phyloP scores from a whole-genome alignment of 495 filamentous ascomycete genomes.

The Amorphotheca resinae region DNA sequence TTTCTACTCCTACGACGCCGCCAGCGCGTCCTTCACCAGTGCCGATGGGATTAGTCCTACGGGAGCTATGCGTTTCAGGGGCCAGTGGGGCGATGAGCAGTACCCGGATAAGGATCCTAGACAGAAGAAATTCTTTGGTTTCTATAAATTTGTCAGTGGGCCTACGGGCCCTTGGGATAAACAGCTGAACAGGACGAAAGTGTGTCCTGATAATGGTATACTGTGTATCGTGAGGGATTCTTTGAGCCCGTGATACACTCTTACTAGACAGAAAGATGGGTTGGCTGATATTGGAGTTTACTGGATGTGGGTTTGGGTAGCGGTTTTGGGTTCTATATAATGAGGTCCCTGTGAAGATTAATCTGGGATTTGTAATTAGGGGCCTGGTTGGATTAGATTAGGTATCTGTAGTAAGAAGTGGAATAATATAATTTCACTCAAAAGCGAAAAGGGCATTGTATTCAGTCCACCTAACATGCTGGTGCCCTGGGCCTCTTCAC shows the following conservation, averaged over 20 bases:
- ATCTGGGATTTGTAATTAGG: no score
- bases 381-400: no score
- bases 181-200: slow-evolving; percentile 20
- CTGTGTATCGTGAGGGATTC: slow-evolving; percentile 17
- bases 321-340: no score
- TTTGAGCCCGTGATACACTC: not conserved
- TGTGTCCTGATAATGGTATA: slow-evolving; percentile 20
- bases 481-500: no score
- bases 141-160: slow-evolving; percentile 84
- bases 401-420: no score
- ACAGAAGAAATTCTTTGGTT: slow-evolving; percentile 63
- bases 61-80: slow-evolving; percentile 75
- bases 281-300: no score
- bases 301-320: no score
- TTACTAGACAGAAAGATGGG: no score
- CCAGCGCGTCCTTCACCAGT: slow-evolving; percentile 26
- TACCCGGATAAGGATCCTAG: slow-evolving; percentile 66
- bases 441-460: no score
- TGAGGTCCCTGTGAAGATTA: no score
- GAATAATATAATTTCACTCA: no score
- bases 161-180: slow-evolving; percentile 83
- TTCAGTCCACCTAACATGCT: no score
- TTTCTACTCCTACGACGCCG: slow-evolving; percentile 16
- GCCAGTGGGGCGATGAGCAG: slow-evolving; percentile 85
- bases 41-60: slow-evolving; percentile 52